Conservation (phyloP, 768 basidiomycete species). For the Rhodotorula kratochvilovae region DNA sequence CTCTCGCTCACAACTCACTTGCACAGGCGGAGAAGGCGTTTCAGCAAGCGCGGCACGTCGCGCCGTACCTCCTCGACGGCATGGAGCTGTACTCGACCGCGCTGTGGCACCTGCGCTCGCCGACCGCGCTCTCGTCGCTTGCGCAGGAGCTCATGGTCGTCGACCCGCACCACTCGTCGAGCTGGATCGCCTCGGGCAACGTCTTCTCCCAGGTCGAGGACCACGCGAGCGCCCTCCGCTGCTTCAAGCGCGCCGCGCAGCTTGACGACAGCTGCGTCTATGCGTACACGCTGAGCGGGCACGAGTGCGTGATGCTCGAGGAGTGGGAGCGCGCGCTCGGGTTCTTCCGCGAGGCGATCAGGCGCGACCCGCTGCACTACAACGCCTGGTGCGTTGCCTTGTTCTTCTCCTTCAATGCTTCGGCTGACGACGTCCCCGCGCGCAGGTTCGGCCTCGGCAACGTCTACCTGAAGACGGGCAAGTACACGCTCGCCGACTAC, state of each 20-base stretch:
- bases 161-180: constrained; percentile 72
- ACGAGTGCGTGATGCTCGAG: constrained; percentile 87
- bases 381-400: constrained; percentile 82
- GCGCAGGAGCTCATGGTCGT: constrained; percentile 87
- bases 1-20: background rate
- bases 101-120: constrained; percentile 85
- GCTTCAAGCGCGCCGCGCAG: constrained; percentile 85
- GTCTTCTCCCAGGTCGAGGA: constrained; percentile 82
- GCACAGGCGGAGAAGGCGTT: constrained; percentile 83
- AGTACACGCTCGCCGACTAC: constrained; percentile 87
- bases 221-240: constrained; percentile 83
- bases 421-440: too few relatives aligned
- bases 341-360: constrained; percentile 86
- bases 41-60: constrained; percentile 68
- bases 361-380: constrained; percentile 82
- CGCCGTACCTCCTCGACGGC: constrained; percentile 84
- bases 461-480: constrained; percentile 91
- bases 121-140: constrained; percentile 79
- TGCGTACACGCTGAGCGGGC: constrained; percentile 91
- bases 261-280: constrained; percentile 61
- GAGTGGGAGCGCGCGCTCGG: constrained; percentile 85
- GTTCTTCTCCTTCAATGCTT: background rate
- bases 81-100: constrained; percentile 97
- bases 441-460: constrained; percentile 95
- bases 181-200: constrained; percentile 97